These are phyloP conservation scores for Chaetomiaceae sp. DNA, from an alignment of 2,329 filamentous ascomycete species.

Conservation along the genomic window DNA sequence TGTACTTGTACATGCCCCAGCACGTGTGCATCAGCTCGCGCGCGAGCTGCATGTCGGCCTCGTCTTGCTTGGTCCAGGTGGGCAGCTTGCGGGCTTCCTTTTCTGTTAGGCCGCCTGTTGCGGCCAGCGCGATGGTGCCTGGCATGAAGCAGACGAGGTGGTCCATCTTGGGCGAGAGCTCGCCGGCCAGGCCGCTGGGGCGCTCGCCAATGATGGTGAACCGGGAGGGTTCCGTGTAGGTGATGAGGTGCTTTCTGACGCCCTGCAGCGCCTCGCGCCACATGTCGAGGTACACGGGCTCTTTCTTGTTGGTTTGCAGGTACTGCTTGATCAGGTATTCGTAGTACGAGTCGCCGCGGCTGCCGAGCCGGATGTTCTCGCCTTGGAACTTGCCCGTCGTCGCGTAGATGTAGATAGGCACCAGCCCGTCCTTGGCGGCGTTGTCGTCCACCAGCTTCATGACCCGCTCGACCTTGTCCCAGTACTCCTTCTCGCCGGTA, in stretches of 20 bases:
- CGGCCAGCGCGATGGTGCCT: slow-evolving; percentile 86
- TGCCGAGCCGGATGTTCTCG: slow-evolving; percentile 84
- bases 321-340: slow-evolving; percentile 99
- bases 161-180: slow-evolving; percentile 88
- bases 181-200: slow-evolving; percentile 62
- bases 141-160: slow-evolving; percentile 97
- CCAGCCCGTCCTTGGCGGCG: slow-evolving; percentile 70
- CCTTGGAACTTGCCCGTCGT: slow-evolving; percentile 74
- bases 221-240: slow-evolving; percentile 74
- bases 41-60: slow-evolving; percentile 82
- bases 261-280: slow-evolving; percentile 84
- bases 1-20: slow-evolving; percentile 95
- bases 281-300: slow-evolving; percentile 83
- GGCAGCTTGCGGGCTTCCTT: slow-evolving; percentile 67
- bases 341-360: slow-evolving; percentile 95
- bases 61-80: slow-evolving; percentile 72
- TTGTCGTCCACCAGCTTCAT: slow-evolving; percentile 89
- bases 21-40: slow-evolving; percentile 93
- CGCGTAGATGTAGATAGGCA: slow-evolving; percentile 88
- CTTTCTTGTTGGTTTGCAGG: slow-evolving; percentile 82
- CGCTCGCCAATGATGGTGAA: slow-evolving; percentile 90
- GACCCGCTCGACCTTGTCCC: slow-evolving; percentile 85
- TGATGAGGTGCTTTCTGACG: slow-evolving; percentile 86
- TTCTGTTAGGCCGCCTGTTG: slow-evolving; percentile 73
- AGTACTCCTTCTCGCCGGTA: slow-evolving; percentile 88